Evolutionary conservation across 169 alveolate species (phyloP), one percentile per base, ranked within the genome.

Genomic region (Plasmodium blacklocki): DNA sequence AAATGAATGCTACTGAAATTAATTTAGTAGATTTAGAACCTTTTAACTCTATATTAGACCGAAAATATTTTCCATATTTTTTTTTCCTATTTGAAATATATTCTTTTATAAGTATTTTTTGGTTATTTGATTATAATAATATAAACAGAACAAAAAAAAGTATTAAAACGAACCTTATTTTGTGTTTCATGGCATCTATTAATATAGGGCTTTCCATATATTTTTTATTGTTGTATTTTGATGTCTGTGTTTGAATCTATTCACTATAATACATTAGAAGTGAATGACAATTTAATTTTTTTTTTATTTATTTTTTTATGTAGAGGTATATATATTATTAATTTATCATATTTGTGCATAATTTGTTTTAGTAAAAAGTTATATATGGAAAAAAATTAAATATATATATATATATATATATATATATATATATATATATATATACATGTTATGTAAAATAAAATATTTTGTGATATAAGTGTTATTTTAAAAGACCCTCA

Each of bases 191-290:
- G 14, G 58, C 85, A n/a, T 23, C 91, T 26, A 18, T 83, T 60
- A 83, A 15, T 83, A 71, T 83, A 39, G 91, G 91, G 29, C 18
- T 83, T 9, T 68, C 91, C 47, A 4, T 83, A 18, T 83, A 29
- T 68, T 45, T 83, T 56, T 47, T 83, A 21, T 56, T 83, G 47
- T 23, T 83, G 56, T 83, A 83, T 56, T 83, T 83, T 68, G 70
- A 83, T 43, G 50, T 83, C 26, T 32, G 73, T 39, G 11, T 39
- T 39, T 39, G 47, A 39, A 39, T 5, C 9, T 39, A 39, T 39
- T 39, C 47, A 39, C 2, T 39, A 39, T 39, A 39, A 39, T 39
- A 5, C 47, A 39, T 39, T 39, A 39, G 47, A 39, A 39, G 11
- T 39, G 7, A 39, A 39, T 39, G 5, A 39, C 4, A 39, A 39